Conservation (phyloP, 164 flowering plant species). For the Euptelea pleiosperma region DNA sequence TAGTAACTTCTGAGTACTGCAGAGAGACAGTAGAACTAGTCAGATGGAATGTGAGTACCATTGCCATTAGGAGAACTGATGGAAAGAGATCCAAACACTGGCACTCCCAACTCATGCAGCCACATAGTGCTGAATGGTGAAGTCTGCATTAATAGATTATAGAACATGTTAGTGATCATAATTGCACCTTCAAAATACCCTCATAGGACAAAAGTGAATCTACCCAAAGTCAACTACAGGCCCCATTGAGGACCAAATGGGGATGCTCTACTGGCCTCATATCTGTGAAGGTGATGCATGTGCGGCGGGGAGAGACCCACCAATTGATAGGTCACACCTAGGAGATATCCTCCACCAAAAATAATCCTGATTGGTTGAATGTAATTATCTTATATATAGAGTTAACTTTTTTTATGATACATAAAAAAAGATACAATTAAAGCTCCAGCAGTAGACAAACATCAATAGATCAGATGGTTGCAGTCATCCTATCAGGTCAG, state of each 20-base stretch:
- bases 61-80: slow-evolving; percentile 40
- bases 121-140: slow-evolving; percentile 48
- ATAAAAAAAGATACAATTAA: too few species aligned
- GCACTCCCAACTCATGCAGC: slow-evolving; percentile 63
- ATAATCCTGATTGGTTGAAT: too few species aligned
- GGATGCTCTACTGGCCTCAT: too few species aligned
- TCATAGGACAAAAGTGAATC: slow-evolving; percentile 4
- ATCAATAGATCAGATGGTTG: too few species aligned
- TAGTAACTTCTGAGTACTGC: background rate
- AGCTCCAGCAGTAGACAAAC: too few species aligned
- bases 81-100: slow-evolving; percentile 82
- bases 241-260: background rate
- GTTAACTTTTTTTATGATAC: too few species aligned
- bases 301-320: too few species aligned
- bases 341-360: too few species aligned
- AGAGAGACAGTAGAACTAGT: background rate
- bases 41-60: slow-evolving; percentile 33
- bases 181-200: background rate
- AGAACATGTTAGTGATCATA: slow-evolving; percentile 1
- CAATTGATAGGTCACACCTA: too few species aligned
- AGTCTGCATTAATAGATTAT: slow-evolving; percentile 39
- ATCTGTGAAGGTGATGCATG: too few species aligned
- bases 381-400: too few species aligned
- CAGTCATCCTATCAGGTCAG: too few species aligned
- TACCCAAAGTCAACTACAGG: background rate